Base-by-base conservation (phyloP, 805 yeast species). In the Candida wancherniae region DNA sequence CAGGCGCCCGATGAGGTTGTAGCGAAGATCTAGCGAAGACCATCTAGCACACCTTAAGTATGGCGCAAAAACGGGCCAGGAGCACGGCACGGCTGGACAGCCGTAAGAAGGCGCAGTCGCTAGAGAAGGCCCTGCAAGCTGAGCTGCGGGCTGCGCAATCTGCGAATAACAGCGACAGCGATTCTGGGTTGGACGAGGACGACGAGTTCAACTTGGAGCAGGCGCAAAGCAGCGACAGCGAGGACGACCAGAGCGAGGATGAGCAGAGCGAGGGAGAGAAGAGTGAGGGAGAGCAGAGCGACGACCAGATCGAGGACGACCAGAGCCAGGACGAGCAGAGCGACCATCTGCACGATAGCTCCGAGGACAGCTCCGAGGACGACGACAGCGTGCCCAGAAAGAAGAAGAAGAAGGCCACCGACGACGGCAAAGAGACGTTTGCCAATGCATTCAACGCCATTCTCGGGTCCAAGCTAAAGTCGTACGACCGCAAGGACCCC, bases 401-500 rank as follows among this genome's bases (percentile, higher is more conserved):
- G 48, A 73, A 79, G 39, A 75, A 73, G 57, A 70, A 67, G 48
- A 71, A 71, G 48, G 73, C 70, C 31, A 60, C 61, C 25, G 80
- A 73, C 38, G 86, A 80, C 55, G 90, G 87, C n/a, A 71, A 85
- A 1, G 79, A 68, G 25, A 69, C 77, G 2, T 90, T 92, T 51
- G 84, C 95, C 12, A 69, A 61, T 33, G 97, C 97, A 0, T 76
- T 92, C 50, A 76, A 66, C 44, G 92, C 95, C 10, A 82, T 90
- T 47, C 61, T 90, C 30, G 83, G 82, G 4, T 85, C 97, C 2
- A 80, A 77, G 48, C 67, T 90, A 44, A 92, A 92, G 55, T 94
- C 95, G 0, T 83, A 90, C 48, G 86, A 83, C 50, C 71, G 97
- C 51, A 73, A 73, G 26, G 95, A 88, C 54, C 98, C 98, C 3